Percentiles rank a stretch among this genome's conserved stretches.
Evolutionary conservation across 371 early-diverging fungal species (phyloP).

Genomic region (Rhizopus delemar): DNA sequence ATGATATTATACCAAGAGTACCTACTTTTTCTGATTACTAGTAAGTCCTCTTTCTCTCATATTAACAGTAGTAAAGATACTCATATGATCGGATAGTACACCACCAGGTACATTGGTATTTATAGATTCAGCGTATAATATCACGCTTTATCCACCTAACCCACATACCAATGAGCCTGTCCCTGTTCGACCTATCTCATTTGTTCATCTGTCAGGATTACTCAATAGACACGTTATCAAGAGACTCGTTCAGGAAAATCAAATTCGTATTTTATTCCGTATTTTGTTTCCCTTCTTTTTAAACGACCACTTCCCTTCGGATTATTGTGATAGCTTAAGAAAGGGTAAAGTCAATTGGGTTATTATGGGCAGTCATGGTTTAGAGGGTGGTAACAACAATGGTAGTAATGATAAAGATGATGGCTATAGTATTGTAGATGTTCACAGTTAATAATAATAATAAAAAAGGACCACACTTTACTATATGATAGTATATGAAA

Average conservation of each 20-base stretch:
- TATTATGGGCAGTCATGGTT: slow-evolving; percentile 42
- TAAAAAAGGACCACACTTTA: neutral
- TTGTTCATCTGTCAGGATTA: slow-evolving; percentile 59
- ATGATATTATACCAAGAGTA: slow-evolving; percentile 36
- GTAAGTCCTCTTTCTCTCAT: slow-evolving; percentile 10
- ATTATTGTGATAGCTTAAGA: slow-evolving; percentile 57
- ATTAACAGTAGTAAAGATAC: neutral
- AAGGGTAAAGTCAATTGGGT: slow-evolving; percentile 47
- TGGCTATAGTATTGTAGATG: slow-evolving; percentile 26
- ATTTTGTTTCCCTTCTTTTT: slow-evolving; percentile 58
- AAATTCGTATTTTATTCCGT: slow-evolving; percentile 54
- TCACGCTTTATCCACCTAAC: slow-evolving; percentile 63
- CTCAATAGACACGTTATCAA: slow-evolving; percentile 55
- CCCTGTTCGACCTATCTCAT: slow-evolving; percentile 58
- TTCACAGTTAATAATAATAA: slow-evolving; percentile 16
- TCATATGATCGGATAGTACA: slow-evolving; percentile 33
- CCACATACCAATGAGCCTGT: slow-evolving; percentile 57
- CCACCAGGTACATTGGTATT: slow-evolving; percentile 63
- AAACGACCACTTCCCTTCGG: slow-evolving; percentile 63
- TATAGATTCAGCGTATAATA: slow-evolving; percentile 54
- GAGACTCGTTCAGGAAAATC: slow-evolving; percentile 49
- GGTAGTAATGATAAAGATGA: slow-evolving; percentile 9
- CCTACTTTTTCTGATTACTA: slow-evolving; percentile 22
- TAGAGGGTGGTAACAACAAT: slow-evolving; percentile 26
- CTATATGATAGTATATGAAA: too few species aligned